Percentiles rank a stretch among this genome's conserved stretches.
Evolutionary conservation across 1,284 basidiomycete genomes (phyloP).

Genomic region (Trametes hirsuta): DNA sequence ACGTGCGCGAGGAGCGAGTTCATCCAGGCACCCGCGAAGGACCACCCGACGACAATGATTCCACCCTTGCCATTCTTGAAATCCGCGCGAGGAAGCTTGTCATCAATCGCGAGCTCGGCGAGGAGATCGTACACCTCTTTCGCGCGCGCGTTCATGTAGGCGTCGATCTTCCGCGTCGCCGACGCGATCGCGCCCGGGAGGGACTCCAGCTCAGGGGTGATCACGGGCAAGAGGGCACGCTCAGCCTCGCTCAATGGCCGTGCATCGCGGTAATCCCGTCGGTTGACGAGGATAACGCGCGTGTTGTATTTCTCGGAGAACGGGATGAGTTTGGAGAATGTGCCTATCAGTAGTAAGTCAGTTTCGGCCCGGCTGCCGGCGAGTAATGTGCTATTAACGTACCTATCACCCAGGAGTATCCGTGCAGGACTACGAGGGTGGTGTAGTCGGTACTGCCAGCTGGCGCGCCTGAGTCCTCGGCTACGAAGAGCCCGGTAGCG

Average conservation of each 20-base stretch:
- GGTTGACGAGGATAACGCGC: constrained; percentile 9
- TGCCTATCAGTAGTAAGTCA: constrained; percentile 14
- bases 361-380: neutral
- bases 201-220: constrained; percentile 8
- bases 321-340: constrained; percentile 25
- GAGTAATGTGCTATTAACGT: neutral
- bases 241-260: constrained; percentile 23
- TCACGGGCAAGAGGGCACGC: constrained; percentile 2
- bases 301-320: constrained; percentile 1
- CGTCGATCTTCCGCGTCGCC: neutral
- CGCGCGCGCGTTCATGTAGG: constrained; percentile 22
- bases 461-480: constrained; percentile 1
- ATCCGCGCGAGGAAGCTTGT: constrained; percentile 19
- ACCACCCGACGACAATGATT: constrained; percentile 12
- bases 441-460: constrained; percentile 3
- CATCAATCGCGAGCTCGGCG: constrained; percentile 26
- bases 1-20: constrained; percentile 7
- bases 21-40: constrained; percentile 9
- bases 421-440: constrained; percentile 10
- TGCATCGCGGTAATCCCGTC: constrained; percentile 12
- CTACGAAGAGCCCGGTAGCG: neutral
- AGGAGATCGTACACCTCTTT: constrained; percentile 28
- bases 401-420: constrained; percentile 6
- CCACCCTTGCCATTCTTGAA: constrained; percentile 1
- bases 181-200: constrained; percentile 7